Evolutionary conservation across 2,329 filamentous ascomycete species (phyloP).

Genomic region (Alternaria triticimaculans): DNA sequence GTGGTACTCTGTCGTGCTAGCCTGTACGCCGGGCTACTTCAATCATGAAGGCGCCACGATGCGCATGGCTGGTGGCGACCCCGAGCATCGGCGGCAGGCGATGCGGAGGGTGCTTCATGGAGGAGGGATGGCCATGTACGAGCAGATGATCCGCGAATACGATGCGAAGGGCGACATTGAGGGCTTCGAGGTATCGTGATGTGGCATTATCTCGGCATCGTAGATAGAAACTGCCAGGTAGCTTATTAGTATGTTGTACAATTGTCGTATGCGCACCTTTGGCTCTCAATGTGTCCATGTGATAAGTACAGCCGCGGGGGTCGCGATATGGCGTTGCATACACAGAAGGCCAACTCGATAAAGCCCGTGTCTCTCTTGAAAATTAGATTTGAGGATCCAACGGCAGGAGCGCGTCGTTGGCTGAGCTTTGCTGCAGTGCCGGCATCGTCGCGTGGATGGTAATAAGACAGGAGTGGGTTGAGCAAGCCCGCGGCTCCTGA

Average conservation of each 20-base stretch:
- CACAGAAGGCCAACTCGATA: background rate
- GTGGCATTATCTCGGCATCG: background rate
- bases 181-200: slow-evolving; percentile 10
- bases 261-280: background rate
- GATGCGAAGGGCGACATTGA: slow-evolving; percentile 12
- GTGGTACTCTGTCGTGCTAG: slow-evolving; percentile 9
- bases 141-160: slow-evolving; percentile 8
- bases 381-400: background rate
- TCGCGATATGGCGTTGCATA: background rate
- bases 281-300: background rate
- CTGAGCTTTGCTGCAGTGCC: background rate
- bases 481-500: too few relatives aligned
- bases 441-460: background rate
- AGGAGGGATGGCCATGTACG: slow-evolving; percentile 10
- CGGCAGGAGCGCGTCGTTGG: background rate
- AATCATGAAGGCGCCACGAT: slow-evolving; percentile 11
- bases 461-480: too few relatives aligned
- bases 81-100: background rate
- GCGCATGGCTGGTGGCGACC: background rate
- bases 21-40: slow-evolving; percentile 21
- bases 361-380: background rate
- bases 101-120: slow-evolving; percentile 10
- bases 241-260: background rate
- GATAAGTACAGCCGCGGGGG: background rate
- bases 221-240: background rate